Conservation (phyloP, 2,329 filamentous ascomycete genomes). For the Aspergillus terreus region DNA sequence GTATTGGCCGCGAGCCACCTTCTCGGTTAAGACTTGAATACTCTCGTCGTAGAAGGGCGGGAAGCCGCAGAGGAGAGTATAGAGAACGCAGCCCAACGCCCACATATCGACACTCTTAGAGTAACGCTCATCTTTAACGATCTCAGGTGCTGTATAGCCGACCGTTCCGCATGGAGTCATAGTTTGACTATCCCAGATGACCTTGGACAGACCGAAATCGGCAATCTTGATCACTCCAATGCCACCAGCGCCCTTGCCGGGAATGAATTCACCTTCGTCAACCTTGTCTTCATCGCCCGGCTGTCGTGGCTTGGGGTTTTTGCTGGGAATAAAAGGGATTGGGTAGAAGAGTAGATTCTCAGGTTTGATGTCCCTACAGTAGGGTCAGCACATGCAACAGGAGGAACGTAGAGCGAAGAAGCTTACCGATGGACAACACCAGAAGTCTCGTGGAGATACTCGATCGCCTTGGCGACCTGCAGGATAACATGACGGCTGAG, state of each 20-base stretch:
- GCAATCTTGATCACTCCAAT: conserved; percentile 97
- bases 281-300: conserved; percentile 95
- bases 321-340: conserved; percentile 74
- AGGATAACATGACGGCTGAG: conserved; percentile 90
- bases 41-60: conserved; percentile 98
- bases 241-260: conserved; percentile 76
- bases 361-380: conserved; percentile 68
- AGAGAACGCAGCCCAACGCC: conserved; percentile 93
- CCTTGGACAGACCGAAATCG: conserved; percentile 95
- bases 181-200: conserved; percentile 96
- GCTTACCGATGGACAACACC: conserved; percentile 94
- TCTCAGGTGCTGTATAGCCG: conserved; percentile 95
- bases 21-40: conserved; percentile 94
- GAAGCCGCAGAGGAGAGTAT: conserved; percentile 95
- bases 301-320: conserved; percentile 72
- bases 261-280: conserved; percentile 90
- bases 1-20: conserved; percentile 93
- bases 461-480: conserved; percentile 89
- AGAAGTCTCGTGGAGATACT: conserved; percentile 90
- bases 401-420: background rate
- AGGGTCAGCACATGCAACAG: background rate
- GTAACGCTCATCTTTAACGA: conserved; percentile 97
- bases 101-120: conserved; percentile 99
- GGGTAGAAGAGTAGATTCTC: conserved; percentile 95
- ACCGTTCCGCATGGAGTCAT: conserved; percentile 99